These are phyloP conservation scores for Beauveria varroae DNA, from an alignment of 2,329 filamentous ascomycete genomes.

Conservation along the genomic window DNA sequence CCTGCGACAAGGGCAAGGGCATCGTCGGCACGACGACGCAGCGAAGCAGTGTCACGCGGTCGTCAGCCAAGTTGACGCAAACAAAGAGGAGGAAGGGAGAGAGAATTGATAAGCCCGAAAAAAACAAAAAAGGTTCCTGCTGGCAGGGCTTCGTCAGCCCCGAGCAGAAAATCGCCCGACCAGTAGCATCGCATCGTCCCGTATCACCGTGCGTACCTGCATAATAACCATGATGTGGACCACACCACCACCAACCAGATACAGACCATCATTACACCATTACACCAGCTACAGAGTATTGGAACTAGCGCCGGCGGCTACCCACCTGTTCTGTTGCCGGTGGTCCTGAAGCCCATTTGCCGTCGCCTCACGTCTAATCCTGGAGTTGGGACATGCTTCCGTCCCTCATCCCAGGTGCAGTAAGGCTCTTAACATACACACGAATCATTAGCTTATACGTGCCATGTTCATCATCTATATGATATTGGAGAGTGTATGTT, in stretches of 20 bases:
- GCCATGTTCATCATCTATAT: neutral
- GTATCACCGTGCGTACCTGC: neutral
- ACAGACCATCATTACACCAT: neutral
- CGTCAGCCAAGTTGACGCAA: too few species aligned
- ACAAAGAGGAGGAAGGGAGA: too few species aligned
- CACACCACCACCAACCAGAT: neutral
- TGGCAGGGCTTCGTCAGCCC: too few species aligned
- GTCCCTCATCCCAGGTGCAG: neutral
- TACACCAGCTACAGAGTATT: neutral
- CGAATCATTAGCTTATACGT: neutral
- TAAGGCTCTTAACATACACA: neutral
- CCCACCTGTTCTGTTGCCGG: neutral
- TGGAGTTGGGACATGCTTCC: neutral
- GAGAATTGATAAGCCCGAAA: neutral
- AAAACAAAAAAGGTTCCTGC: neutral
- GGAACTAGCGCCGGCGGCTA: neutral
- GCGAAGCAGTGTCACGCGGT: too few species aligned
- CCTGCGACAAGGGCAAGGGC: too few species aligned
- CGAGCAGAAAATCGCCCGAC: neutral
- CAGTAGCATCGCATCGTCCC: neutral
- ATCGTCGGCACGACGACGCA: too few species aligned
- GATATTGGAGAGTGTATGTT: neutral
- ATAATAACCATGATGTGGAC: neutral
- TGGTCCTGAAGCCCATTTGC: neutral
- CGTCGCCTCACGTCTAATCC: too few species aligned